These are phyloP conservation scores for Globisporangium apiculatum DNA, from an alignment of 352 stramenopile genomes.

Conservation along the genomic window DNA sequence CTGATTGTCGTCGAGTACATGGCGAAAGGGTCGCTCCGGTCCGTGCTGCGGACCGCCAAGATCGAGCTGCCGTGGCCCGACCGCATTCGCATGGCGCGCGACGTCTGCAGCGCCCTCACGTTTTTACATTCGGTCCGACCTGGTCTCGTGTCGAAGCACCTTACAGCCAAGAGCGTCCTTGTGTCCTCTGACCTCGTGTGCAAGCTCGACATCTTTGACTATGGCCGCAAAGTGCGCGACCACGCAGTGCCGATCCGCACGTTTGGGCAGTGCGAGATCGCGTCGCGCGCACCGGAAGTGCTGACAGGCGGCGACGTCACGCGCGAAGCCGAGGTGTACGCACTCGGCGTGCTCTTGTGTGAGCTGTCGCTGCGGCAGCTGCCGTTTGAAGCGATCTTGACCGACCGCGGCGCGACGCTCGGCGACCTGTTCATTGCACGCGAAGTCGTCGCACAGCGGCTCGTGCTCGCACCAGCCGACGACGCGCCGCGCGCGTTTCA, in stretches of 20 bases:
- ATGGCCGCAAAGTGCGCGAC: conserved; percentile 39
- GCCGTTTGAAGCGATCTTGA: conserved; percentile 36
- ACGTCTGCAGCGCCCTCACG: conserved; percentile 39
- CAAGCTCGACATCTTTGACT: conserved; percentile 77
- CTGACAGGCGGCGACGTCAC: conserved; percentile 39
- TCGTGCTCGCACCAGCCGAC: conserved; percentile 31
- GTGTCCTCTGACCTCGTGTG: conserved; percentile 47
- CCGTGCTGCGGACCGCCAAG: conserved; percentile 38
- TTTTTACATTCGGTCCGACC: conserved; percentile 41
- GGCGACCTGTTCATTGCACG: conserved; percentile 58
- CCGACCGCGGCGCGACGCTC: conserved; percentile 41
- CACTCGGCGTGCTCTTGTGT: conserved; percentile 66
- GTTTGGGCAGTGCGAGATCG: conserved; percentile 55
- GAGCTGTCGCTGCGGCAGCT: conserved; percentile 45
- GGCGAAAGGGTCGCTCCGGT: conserved; percentile 54
- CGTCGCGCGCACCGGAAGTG: conserved; percentile 45
- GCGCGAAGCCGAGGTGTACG: conserved; percentile 54
- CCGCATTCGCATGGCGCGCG: conserved; percentile 37
- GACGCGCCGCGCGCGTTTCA: conserved; percentile 41
- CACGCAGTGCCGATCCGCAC: conserved; percentile 29
- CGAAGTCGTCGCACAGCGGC: conserved; percentile 33
- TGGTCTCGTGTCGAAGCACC: conserved; percentile 31
- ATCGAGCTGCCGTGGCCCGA: conserved; percentile 47
- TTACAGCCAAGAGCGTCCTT: conserved; percentile 57
- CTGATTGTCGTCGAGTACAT: conserved; percentile 76